These are phyloP conservation scores for Monosporascus ibericus DNA, from an alignment of 2,329 filamentous ascomycete species.

Conservation along the genomic window DNA sequence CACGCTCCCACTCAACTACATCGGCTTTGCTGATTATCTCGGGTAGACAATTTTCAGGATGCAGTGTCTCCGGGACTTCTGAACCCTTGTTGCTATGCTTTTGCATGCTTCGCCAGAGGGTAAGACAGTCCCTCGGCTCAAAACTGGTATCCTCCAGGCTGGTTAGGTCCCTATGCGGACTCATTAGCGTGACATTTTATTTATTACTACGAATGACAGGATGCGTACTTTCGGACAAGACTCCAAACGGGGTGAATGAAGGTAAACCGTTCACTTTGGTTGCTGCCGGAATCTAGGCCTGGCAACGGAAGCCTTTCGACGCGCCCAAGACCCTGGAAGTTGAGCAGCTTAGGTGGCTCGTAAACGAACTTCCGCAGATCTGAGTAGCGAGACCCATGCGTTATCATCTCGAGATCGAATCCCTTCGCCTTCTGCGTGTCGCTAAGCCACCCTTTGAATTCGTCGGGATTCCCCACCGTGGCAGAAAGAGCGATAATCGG, in stretches of 20 bases:
- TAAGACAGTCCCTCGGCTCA: slow-evolving; percentile 65
- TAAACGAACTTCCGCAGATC: slow-evolving; percentile 73
- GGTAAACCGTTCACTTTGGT: slow-evolving; percentile 41
- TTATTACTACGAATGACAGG: slow-evolving; percentile 4
- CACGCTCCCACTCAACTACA: slow-evolving; percentile 58
- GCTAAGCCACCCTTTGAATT: slow-evolving; percentile 64
- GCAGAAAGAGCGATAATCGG: slow-evolving; percentile 75
- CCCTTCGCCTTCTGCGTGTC: slow-evolving; percentile 59
- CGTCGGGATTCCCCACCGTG: slow-evolving; percentile 68
- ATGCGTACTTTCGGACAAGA: slow-evolving; percentile 47
- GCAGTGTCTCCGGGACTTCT: slow-evolving; percentile 42
- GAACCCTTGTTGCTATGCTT: slow-evolving; percentile 47
- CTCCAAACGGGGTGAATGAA: slow-evolving; percentile 63
- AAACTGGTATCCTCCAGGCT: slow-evolving; percentile 62
- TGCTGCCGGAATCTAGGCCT: slow-evolving; percentile 37
- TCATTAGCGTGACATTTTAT: not conserved
- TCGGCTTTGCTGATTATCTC: slow-evolving; percentile 57
- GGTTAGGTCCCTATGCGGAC: slow-evolving; percentile 39
- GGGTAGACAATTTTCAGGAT: slow-evolving; percentile 44
- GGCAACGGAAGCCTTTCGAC: slow-evolving; percentile 35
- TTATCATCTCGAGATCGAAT: slow-evolving; percentile 59
- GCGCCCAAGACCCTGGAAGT: slow-evolving; percentile 46
- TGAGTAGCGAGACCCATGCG: slow-evolving; percentile 65
- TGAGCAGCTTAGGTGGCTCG: slow-evolving; percentile 38
- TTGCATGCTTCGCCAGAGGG: slow-evolving; percentile 58